A percentile compares a stretch with the other conserved stretches of the same genome.
These are phyloP conservation scores for Alternaria triticimaculans DNA, from an alignment of 2,329 filamentous ascomycete species.

Conservation along the genomic window DNA sequence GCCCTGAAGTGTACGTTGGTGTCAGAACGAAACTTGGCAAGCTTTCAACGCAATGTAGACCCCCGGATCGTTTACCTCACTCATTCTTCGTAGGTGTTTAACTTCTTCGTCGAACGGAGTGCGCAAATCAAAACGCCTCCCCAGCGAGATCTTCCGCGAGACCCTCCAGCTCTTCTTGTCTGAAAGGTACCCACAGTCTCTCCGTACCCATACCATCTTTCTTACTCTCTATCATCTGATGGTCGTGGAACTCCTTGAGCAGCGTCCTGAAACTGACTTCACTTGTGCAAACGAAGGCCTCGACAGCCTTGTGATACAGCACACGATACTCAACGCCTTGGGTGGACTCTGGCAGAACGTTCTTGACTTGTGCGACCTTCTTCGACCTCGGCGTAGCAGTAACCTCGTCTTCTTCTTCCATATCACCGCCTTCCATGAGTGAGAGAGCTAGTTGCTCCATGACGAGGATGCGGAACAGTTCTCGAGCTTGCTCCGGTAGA, in stretches of 20 bases:
- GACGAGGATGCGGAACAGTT: slow-evolving; percentile 83
- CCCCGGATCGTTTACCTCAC: rapidly evolving
- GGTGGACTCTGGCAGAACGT: slow-evolving; percentile 40
- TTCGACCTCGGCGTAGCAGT: slow-evolving; percentile 29
- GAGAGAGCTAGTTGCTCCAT: slow-evolving; percentile 79
- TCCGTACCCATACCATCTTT: slow-evolving; percentile 88
- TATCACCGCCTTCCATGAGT: slow-evolving; percentile 53
- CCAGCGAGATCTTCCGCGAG: slow-evolving; percentile 77
- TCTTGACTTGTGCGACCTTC: slow-evolving; percentile 34
- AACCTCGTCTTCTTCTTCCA: slow-evolving; percentile 31
- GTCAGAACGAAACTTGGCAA: not conserved
- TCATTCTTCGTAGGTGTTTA: not conserved
- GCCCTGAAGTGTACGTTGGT: not conserved
- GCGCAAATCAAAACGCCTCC: slow-evolving; percentile 31
- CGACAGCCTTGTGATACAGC: slow-evolving; percentile 92
- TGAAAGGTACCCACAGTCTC: slow-evolving; percentile 82
- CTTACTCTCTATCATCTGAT: slow-evolving; percentile 92
- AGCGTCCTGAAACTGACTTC: slow-evolving; percentile 95
- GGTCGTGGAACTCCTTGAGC: slow-evolving; percentile 96
- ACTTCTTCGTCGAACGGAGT: not conserved
- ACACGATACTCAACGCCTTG: slow-evolving; percentile 86
- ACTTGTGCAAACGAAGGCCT: slow-evolving; percentile 95
- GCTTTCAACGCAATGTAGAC: not conserved
- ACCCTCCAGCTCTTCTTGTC: slow-evolving; percentile 85
- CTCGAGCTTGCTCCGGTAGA: slow-evolving; percentile 89